Percentiles rank a stretch among this genome's conserved stretches.
These are phyloP conservation scores for Guillardia theta DNA, from an alignment of 78 protist species.

Conservation along the genomic window DNA sequence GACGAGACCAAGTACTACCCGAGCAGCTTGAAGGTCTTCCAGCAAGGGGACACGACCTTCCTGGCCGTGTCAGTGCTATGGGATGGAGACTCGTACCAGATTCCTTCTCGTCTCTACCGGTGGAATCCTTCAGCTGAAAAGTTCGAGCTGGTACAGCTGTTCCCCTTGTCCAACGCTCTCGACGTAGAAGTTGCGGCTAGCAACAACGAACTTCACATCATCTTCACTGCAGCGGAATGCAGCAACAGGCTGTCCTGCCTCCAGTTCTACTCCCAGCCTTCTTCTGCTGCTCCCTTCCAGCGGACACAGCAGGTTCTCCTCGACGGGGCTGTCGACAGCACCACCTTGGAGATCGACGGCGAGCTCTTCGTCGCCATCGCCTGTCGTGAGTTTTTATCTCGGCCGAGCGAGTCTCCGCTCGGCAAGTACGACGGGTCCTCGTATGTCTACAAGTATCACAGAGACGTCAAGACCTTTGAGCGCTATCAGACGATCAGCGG, in stretches of 20 bases:
- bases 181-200: background rate
- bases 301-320: too few species aligned
- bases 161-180: background rate
- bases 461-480: background rate
- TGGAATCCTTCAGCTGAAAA: background rate
- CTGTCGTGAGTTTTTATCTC: background rate
- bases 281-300: too few species aligned
- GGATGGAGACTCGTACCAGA: background rate
- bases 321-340: too few species aligned
- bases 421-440: background rate
- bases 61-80: background rate
- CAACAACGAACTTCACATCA: background rate
- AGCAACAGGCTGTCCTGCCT: background rate
- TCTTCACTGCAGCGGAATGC: background rate
- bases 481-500: background rate
- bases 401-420: background rate
- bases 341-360: too few species aligned
- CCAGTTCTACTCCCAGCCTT: too few species aligned
- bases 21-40: background rate
- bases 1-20: background rate
- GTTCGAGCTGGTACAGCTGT: background rate
- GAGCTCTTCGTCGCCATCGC: background rate
- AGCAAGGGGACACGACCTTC: background rate
- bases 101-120: background rate
- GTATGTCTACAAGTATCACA: background rate